These are phyloP conservation scores for Cyclotella baltica DNA, from an alignment of 108 stramenopile species.

Conservation along the genomic window DNA sequence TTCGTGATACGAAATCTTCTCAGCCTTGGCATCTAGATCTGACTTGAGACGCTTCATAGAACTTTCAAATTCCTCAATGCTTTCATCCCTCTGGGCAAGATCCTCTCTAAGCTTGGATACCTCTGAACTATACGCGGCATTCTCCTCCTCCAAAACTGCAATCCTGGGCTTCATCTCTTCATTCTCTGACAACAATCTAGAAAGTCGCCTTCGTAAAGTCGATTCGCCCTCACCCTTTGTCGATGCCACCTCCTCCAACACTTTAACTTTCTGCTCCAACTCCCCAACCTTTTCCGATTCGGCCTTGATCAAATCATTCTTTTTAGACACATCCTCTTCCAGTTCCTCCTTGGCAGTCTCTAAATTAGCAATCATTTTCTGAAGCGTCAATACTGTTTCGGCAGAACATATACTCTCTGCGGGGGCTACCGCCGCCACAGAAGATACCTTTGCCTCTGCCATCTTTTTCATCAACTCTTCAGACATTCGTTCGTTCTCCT, in stretches of 20 bases:
- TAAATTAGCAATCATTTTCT: constrained; percentile 18
- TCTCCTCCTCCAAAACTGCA: constrained; percentile 33
- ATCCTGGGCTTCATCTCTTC: constrained; percentile 21
- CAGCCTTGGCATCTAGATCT: constrained; percentile 19
- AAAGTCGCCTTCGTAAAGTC: not conserved
- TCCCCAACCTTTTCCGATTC: not conserved
- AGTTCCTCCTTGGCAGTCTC: constrained; percentile 9
- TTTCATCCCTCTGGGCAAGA: constrained; percentile 3
- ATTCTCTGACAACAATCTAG: not conserved
- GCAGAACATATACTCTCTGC: not conserved
- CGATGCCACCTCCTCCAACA: not conserved
- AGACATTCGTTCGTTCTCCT: not conserved
- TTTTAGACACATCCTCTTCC: constrained; percentile 1
- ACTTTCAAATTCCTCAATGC: not conserved
- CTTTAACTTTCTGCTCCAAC: constrained; percentile 15
- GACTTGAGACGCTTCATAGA: constrained; percentile 3
- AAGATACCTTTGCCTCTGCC: not conserved
- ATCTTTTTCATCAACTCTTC: constrained; percentile 2
- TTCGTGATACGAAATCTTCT: constrained; percentile 25
- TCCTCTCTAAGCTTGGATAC: constrained; percentile 11
- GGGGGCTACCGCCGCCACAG: not conserved
- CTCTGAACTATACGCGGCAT: not conserved
- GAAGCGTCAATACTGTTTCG: constrained; percentile 18
- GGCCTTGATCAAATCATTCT: constrained; percentile 10
- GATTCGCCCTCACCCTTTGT: not conserved